phyloP scores from a whole-genome alignment of 768 basidiomycete species.

The Xerocomus spinulosus region DNA sequence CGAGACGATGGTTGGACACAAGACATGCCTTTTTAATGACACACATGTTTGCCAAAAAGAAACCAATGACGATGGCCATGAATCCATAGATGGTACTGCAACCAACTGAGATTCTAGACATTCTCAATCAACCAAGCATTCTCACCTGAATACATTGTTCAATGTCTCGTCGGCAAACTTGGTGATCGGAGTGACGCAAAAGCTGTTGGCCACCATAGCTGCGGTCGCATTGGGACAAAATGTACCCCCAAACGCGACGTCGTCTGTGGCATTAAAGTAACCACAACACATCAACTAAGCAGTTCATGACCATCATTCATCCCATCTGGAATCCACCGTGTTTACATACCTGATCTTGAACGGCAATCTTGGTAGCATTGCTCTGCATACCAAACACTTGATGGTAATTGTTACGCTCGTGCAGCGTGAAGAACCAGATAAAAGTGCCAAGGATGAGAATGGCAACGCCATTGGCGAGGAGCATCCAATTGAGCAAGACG shows the following conservation, averaged over 20 bases:
- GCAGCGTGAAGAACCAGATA: conserved; percentile 79
- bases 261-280: conserved; percentile 66
- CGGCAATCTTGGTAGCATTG: conserved; percentile 41
- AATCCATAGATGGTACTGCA: conserved; percentile 70
- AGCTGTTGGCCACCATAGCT: conserved; percentile 38
- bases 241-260: conserved; percentile 53
- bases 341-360: conserved; percentile 69
- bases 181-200: conserved; percentile 72
- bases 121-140: neutral
- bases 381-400: conserved; percentile 47
- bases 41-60: conserved; percentile 79
- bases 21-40: conserved; percentile 69
- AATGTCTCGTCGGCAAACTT: conserved; percentile 65
- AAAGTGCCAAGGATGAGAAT: conserved; percentile 63
- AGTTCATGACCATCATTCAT: conserved; percentile 1
- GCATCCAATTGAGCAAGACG: conserved; percentile 69
- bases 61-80: conserved; percentile 70
- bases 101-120: neutral
- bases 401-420: conserved; percentile 66
- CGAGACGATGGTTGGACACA: neutral
- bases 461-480: conserved; percentile 58
- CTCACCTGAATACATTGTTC: conserved; percentile 80
- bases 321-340: neutral
- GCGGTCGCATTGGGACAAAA: conserved; percentile 50
- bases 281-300: conserved; percentile 78